Evolutionary conservation across 208 protist species (phyloP), one percentile per base, ranked within the genome.

Genomic region (Trypanosoma platydactyli): DNA sequence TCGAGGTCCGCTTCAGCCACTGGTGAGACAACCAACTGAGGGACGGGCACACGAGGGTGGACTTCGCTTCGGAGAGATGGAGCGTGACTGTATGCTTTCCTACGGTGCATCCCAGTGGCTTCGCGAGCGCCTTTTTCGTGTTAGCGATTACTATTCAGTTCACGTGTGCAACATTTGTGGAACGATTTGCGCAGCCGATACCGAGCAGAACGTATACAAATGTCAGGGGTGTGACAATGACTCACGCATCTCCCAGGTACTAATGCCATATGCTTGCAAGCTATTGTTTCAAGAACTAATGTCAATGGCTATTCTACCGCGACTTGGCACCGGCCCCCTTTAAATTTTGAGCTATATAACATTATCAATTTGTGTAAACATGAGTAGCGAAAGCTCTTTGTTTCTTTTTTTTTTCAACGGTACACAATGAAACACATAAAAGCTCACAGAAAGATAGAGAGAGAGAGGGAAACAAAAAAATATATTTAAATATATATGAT

Each of bases 261-360:
- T 84, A 25, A 96, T 99, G 44, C 98, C 98, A 20, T 99, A 99
- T 81, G 97, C 98, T 0, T 88, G 80, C 62, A 99, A 99, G 73
- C 79, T 99, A 0, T 80, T 99, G 24, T 98, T 99, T 85, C 98
- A 99, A 74, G 98, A 99, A 73, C 74, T 99, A 0, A 96, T 98
- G 91, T 72, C 92, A 9, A 99, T 99, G 97, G 68, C 68, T 41
- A 97, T 99, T 70, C 83, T 95, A 5, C 97, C 97, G 27, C 80
- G 97, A 41, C 82, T 98, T 27, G 65, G 63, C n/a, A 81, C 77
- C 5, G 73, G 71, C 4, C 68, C 79, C 0, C 64, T 80, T 29
- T 76, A 92, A 66, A 9, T 30, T 20, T 6, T 3, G 11, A 33
- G 20, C n/a, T 50, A 20, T 24, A 58, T 7, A 38, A 1, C 24